Evolutionary conservation across 352 stramenopile genomes (phyloP), one percentile per base, ranked within the genome.

Genomic region (Albugo candida): DNA sequence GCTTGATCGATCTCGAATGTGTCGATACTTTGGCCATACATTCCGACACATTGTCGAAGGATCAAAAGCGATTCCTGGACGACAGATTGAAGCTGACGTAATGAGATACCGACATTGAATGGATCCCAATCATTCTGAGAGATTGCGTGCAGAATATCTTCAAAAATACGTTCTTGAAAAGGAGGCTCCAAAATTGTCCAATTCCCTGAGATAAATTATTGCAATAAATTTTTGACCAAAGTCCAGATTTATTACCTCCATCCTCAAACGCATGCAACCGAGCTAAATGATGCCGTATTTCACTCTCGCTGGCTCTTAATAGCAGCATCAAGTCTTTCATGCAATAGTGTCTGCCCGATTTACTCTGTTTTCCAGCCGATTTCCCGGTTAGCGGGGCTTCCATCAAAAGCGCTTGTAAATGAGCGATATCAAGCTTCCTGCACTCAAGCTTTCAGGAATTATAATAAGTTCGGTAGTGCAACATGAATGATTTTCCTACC

Each of bases 51-150:
- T 48, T 91, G 77, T 3, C 61, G 67, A 24, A 91, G 66, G 8
- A 63, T 68, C 12, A 81, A 55, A 0, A 68, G 47, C 14, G 70
- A 67, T 17, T 77, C 62, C 11, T 75, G 53, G 0, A 60, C 21
- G 5, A 46, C 48, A 16, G 36, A 21, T 16, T 68, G 31, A 13
- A 91, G 61, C 16, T 67, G 49, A 5, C 64, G 46, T 1, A 89
- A 16, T 8, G 57, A 40, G 0, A 85, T 49, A 2, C 67, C 68
- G 11, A 65, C 11, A 2, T 38, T 39, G 6, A 81, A 51, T 17
- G 68, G 67, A 13, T 83, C 61, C 61, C 63, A 78, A 39, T 91
- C 74, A 14, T 82, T 64, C 51, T 91, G 64, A 11, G 87, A 62
- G 16, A 85, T 58, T 0, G 58, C 47, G 52, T 87, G 67, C n/a